These are phyloP conservation scores for Ilyonectria robusta DNA, from an alignment of 2,329 filamentous ascomycete genomes.

Conservation along the genomic window DNA sequence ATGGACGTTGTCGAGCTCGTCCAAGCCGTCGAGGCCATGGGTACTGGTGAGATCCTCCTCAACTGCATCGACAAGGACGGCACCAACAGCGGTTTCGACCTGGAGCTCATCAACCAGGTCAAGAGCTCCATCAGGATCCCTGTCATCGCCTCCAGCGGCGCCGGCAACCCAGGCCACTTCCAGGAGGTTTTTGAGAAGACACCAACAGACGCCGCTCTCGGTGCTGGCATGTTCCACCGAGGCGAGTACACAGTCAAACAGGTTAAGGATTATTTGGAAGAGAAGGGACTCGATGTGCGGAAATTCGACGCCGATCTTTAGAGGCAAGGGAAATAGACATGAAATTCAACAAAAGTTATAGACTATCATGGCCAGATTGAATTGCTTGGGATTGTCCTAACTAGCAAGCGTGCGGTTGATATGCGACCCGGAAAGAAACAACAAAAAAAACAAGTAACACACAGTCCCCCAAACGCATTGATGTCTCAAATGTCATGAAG, in stretches of 20 bases:
- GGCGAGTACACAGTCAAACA: conserved; percentile 95
- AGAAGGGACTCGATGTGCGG: conserved; percentile 82
- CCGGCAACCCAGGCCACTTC: conserved; percentile 90
- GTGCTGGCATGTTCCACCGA: conserved; percentile 97
- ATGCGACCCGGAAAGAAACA: conserved; percentile 10
- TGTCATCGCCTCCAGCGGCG: conserved; percentile 94
- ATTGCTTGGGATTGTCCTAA: conserved; percentile 34
- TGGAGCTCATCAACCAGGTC: conserved; percentile 90
- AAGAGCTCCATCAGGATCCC: conserved; percentile 91
- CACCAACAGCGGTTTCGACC: conserved; percentile 93
- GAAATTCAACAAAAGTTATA: conserved; percentile 13
- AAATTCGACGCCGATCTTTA: conserved; percentile 74
- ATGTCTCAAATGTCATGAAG: conserved; percentile 34
- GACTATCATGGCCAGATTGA: conserved; percentile 2
- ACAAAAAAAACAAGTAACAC: conserved; percentile 7
- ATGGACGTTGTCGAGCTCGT: conserved; percentile 92
- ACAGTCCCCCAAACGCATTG: conserved; percentile 32
- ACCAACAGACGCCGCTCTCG: conserved; percentile 89
- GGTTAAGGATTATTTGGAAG: conserved; percentile 86
- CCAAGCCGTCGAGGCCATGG: conserved; percentile 94
- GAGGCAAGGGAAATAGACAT: conserved; percentile 7
- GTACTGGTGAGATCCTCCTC: conserved; percentile 91
- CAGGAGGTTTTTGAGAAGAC: conserved; percentile 91
- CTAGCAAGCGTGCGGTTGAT: conserved; percentile 29
- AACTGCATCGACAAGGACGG: conserved; percentile 99